Conservation (phyloP, 2,329 filamentous ascomycete genomes). For the Hypoxylon sp. region DNA sequence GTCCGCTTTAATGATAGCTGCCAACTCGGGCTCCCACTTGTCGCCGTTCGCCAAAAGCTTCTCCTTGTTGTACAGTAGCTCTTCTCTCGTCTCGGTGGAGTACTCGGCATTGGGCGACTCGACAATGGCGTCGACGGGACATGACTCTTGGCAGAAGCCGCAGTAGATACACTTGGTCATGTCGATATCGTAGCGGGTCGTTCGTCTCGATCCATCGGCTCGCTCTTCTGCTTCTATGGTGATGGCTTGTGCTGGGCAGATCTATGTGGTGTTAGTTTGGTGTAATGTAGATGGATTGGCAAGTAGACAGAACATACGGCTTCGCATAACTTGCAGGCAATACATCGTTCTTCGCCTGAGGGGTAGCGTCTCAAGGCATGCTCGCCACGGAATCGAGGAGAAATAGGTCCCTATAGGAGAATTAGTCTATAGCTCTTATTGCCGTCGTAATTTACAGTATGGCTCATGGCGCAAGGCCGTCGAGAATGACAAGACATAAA, state of each 20-base stretch:
- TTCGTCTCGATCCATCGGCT: slow-evolving; percentile 92
- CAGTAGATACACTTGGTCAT: slow-evolving; percentile 99
- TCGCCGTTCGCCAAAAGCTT: slow-evolving; percentile 89
- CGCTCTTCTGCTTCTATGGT: slow-evolving; percentile 99
- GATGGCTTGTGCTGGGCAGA: slow-evolving; percentile 97
- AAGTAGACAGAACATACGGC: slow-evolving; percentile 61
- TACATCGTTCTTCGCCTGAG: slow-evolving; percentile 97
- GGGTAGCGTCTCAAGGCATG: slow-evolving; percentile 96
- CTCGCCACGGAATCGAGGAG: slow-evolving; percentile 96
- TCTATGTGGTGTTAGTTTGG: slow-evolving; percentile 52
- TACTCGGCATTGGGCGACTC: slow-evolving; percentile 71
- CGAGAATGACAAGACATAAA: too few relatives aligned
- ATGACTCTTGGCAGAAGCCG: slow-evolving; percentile 98
- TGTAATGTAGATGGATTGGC: neutral
- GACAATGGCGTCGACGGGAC: slow-evolving; percentile 91
- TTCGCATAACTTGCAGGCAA: slow-evolving; percentile 99
- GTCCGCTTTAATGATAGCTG: slow-evolving; percentile 90
- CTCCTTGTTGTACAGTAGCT: slow-evolving; percentile 97
- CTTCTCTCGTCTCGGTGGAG: slow-evolving; percentile 78
- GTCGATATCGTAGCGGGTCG: slow-evolving; percentile 98
- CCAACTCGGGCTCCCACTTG: slow-evolving; percentile 98
- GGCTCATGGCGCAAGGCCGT: slow-evolving; percentile 17
- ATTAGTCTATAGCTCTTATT: slow-evolving; percentile 35
- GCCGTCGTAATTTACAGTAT: slow-evolving; percentile 8
- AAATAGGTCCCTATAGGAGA: slow-evolving; percentile 80